Conservation (phyloP, 2,329 filamentous ascomycete species). For the Madurella mycetomatis region DNA sequence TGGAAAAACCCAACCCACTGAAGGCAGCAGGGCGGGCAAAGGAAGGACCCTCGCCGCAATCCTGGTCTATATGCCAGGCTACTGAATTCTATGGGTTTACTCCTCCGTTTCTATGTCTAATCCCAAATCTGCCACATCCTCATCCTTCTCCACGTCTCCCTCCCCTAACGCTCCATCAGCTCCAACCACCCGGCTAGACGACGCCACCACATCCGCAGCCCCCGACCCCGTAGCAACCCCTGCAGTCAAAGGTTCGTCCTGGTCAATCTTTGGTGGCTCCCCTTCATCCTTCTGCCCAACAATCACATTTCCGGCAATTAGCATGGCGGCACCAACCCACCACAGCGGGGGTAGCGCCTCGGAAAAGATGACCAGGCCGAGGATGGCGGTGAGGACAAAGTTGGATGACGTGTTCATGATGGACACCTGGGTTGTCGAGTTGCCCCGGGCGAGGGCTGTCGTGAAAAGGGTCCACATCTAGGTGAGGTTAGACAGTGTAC, state of each 20-base stretch:
- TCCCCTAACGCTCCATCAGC: conserved; percentile 14
- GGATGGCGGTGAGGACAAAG: conserved; percentile 71
- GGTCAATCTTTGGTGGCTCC: conserved; percentile 6
- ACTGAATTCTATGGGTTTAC: background rate
- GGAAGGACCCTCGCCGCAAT: background rate
- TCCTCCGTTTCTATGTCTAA: background rate
- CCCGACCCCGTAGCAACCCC: conserved; percentile 5
- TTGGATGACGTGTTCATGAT: conserved; percentile 81
- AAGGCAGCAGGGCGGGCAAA: background rate
- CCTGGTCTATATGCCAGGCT: background rate
- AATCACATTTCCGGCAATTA: conserved; percentile 74
- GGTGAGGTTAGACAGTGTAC: conserved; percentile 1
- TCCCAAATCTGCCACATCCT: conserved; percentile 27
- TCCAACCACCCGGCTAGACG: conserved; percentile 30
- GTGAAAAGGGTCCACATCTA: conserved; percentile 83
- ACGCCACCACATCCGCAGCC: conserved; percentile 24
- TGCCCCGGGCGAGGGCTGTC: conserved; percentile 66
- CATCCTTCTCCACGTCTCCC: conserved; percentile 17
- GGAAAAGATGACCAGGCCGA: conserved; percentile 66
- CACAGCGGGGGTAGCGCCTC: conserved; percentile 68
- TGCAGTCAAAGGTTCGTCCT: conserved; percentile 4
- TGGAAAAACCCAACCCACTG: too few species aligned
- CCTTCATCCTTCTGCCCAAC: conserved; percentile 63
- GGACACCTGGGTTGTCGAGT: conserved; percentile 72
- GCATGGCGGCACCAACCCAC: conserved; percentile 68